Evolutionary conservation across 768 basidiomycete species (phyloP).

Genomic region (Phanerochaete sordida): DNA sequence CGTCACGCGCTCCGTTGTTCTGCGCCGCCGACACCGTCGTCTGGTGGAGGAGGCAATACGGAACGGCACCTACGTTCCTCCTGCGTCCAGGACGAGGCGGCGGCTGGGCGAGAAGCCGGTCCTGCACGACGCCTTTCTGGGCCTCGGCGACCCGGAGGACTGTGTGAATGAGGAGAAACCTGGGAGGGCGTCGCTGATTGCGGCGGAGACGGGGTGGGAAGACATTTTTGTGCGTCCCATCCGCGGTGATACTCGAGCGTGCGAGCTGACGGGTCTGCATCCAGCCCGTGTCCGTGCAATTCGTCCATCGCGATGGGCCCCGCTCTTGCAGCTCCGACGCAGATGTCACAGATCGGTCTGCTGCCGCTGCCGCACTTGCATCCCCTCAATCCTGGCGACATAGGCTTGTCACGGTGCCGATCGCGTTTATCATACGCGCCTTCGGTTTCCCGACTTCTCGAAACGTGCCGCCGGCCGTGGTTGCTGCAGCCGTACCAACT

Average conservation of each 20-base stretch:
- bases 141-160: not conserved
- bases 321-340: not conserved
- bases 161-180: not conserved
- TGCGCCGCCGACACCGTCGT: conserved; percentile 6
- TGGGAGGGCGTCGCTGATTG: not conserved
- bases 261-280: not conserved
- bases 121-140: conserved; percentile 5
- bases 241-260: not conserved
- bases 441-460: too few relatives aligned
- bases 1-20: not conserved
- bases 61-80: conserved; percentile 12
- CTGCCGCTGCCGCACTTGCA: not conserved
- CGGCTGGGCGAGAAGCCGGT: conserved; percentile 4
- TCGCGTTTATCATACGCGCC: too few relatives aligned
- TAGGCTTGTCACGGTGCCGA: too few relatives aligned
- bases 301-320: not conserved
- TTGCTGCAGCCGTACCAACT: too few relatives aligned
- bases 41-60: conserved; percentile 12
- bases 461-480: too few relatives aligned
- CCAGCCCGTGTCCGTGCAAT: not conserved
- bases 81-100: not conserved
- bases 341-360: not conserved
- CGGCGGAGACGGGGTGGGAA: not conserved
- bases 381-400: too few relatives aligned
- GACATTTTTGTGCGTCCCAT: not conserved